phyloP scores from a whole-genome alignment of 306 rosid genomes.

The Parietaria judaica region DNA sequence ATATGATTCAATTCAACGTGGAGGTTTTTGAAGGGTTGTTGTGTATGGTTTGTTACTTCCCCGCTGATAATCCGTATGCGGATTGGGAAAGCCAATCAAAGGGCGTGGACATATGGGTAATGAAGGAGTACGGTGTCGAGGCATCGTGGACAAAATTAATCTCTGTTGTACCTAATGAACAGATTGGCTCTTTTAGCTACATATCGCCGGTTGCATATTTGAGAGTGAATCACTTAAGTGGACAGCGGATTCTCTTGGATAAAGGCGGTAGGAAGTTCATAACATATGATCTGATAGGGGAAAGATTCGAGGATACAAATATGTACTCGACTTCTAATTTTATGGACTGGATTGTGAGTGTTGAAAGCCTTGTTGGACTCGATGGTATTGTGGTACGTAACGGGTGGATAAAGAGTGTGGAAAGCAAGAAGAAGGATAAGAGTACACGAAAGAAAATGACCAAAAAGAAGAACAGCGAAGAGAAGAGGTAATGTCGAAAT shows the following conservation, averaged over 20 bases:
- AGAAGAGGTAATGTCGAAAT: neutral
- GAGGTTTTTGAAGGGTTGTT: neutral
- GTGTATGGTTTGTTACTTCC: neutral
- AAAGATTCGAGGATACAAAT: neutral
- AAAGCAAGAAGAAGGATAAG: neutral
- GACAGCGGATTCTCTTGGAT: neutral
- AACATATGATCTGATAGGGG: neutral
- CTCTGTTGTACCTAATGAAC: neutral
- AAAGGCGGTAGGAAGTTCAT: neutral
- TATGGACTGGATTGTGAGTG: neutral
- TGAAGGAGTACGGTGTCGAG: conserved; percentile 10
- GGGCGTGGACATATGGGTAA: neutral
- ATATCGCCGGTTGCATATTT: neutral
- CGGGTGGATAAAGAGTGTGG: neutral
- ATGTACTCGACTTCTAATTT: neutral
- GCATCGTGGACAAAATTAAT: conserved; percentile 7
- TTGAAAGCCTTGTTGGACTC: conserved; percentile 4
- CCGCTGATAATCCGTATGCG: neutral
- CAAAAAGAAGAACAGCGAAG: neutral
- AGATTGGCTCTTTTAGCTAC: neutral
- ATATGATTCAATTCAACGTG: neutral
- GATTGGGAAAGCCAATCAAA: neutral
- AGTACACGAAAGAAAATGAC: too few relatives aligned
- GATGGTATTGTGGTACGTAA: neutral
- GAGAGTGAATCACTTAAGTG: neutral